Evolutionary conservation across 768 basidiomycete genomes (phyloP), one percentile per base, ranked within the genome.

Genomic region (Kwoniella dendrophila): DNA sequence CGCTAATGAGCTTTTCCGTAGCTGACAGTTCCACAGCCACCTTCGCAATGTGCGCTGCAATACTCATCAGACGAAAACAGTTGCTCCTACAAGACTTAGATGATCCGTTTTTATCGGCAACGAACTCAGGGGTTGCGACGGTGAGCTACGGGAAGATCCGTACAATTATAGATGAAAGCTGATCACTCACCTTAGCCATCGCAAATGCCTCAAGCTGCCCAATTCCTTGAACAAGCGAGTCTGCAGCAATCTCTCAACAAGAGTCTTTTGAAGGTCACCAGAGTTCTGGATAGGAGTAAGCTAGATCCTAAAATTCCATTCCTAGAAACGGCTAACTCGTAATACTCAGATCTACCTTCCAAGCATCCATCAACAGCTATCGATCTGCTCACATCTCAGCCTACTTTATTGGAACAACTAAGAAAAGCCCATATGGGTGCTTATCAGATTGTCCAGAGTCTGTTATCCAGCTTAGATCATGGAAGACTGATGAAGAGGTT

Each of bases 31-130:
- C 7, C 14, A 3, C 27, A 76, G 94, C 93, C 2, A 97, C 94
- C 0, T 98, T 96, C 74, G 92, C 91, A 2, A 98, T 98, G 96
- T 85, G 88, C n/a, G 90, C 92, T 6, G 93, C 95, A 0, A 86
- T 87, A 59, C 82, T 99, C 34, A 83, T 97, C 1, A 83, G 95
- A 43, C 83, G 95, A 49, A 90, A 88, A 71, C 88, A 91, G 74
- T 79, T 86, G 33, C 74, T 88, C 27, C 69, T 83, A 16, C 80
- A 82, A 29, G 90, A 90, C 1, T 78, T 87, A 48, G 83, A 84
- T 3, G 95, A 97, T 74, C 92, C 94, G 0, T 96, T 92, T 75
- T 83, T 83, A 3, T 58, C 59, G 3, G 58, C 57, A n/a, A 64
- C 67, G 0, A 68, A 55, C 6, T 74, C 77, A 8, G 79, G 79